Evolutionary conservation across 164 flowering plant genomes (phyloP), one percentile per base, ranked within the genome.

Genomic region (Sedum album): DNA sequence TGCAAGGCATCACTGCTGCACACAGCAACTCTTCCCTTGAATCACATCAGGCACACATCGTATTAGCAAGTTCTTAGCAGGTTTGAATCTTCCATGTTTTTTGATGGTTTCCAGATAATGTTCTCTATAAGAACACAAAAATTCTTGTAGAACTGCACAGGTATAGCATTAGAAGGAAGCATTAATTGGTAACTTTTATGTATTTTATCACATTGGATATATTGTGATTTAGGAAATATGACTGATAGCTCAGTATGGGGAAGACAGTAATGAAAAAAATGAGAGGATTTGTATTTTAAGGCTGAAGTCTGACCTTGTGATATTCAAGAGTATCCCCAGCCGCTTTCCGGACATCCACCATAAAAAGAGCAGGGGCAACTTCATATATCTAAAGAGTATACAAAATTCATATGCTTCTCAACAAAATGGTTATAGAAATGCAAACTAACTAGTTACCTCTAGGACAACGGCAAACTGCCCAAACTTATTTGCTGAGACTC

Each of bases 311-410:
- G 31, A 57, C 62, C 62, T 57, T 41, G 18, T 94, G 99, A 79
- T 94, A 94, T 73, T 94, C 97, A 71, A 91, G 91, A 60, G 96
- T 88, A 68, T 94, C 99, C 1, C 99, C 97, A 55, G 96, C 83
- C 69, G 96, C 99, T 79, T 91, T 94, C 31, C 99, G 82, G 70
- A 88, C 97, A 73, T 94, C 97, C 60, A 91, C 92, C 99, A 91
- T 94, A 78, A 88, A 94, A 71, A 94, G 93, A 20, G 90, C 82
- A 10, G 93, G 85, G 14, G 99, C 99, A 73, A 94, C 95, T 79
- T 94, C 97, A 78, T 33, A 94, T 71, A 91, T 84, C 99, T 91
- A 66, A 25, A 49, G 36, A 55, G 72, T 38, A 13, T 17, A 44
- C 55, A 10, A 9, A 53, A 38, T 6, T 11, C 11, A 31, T n/a